Percentiles rank a stretch among this genome's conserved stretches.
phyloP scores from a whole-genome alignment of 169 alveolate species.

The Neospora caninum region DNA sequence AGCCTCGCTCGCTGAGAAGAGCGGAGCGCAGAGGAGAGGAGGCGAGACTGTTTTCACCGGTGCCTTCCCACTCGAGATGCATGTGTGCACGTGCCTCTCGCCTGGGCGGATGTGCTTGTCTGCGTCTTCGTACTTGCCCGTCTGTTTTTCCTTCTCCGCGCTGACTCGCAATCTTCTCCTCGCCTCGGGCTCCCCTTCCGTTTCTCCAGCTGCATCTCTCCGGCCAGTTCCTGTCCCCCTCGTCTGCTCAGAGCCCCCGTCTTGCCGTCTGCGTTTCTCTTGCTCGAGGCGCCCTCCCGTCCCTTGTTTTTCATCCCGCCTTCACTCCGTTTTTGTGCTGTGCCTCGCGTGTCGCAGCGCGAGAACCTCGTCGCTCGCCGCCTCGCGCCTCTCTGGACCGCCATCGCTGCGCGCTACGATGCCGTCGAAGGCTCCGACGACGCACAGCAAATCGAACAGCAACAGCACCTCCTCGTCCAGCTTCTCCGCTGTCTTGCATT shows the following conservation, averaged over 20 bases:
- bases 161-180: no score
- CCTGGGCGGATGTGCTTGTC: no score
- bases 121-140: no score
- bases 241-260: background rate
- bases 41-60: no score
- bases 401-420: slow-evolving; percentile 39
- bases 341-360: background rate
- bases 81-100: no score
- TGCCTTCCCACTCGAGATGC: no score
- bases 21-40: no score
- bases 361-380: slow-evolving; percentile 29
- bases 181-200: no score
- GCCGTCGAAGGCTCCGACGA: slow-evolving; percentile 33
- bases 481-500: slow-evolving; percentile 59
- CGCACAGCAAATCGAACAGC: slow-evolving; percentile 41
- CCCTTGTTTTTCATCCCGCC: background rate
- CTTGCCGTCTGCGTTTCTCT: background rate
- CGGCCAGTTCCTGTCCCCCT: background rate
- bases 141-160: no score
- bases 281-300: background rate
- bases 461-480: slow-evolving; percentile 39
- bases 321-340: no score
- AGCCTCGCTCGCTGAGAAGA: no score
- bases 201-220: background rate
- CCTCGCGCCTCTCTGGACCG: slow-evolving; percentile 35